Conservation (phyloP, 805 yeast species). For the Aciculoconidium aculeatum region DNA sequence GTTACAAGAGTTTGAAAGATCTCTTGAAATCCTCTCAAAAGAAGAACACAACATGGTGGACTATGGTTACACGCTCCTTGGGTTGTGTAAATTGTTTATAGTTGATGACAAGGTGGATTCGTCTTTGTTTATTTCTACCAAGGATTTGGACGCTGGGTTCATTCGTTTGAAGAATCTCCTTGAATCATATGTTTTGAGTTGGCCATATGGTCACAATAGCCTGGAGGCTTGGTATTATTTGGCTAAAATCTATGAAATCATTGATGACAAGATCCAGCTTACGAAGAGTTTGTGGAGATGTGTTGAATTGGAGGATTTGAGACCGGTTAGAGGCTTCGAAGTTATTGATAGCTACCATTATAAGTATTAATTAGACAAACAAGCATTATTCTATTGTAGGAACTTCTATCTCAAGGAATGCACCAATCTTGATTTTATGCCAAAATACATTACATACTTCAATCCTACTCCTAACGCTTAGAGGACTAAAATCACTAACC, state of each 20-base stretch:
- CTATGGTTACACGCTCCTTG: conserved; percentile 49
- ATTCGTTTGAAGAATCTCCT: conserved; percentile 47
- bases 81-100: conserved; percentile 46
- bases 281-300: conserved; percentile 54
- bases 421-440: too few relatives aligned
- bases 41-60: conserved; percentile 22
- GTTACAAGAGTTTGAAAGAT: conserved; percentile 58
- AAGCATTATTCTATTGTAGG: background rate
- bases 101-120: conserved; percentile 29
- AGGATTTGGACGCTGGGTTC: conserved; percentile 56
- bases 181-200: conserved; percentile 30
- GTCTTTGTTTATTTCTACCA: conserved; percentile 45
- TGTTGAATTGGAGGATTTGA: conserved; percentile 55
- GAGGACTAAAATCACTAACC: too few relatives aligned
- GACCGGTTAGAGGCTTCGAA: conserved; percentile 46
- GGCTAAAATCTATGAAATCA: conserved; percentile 54
- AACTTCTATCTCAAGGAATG: too few relatives aligned
- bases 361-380: conserved; percentile 1
- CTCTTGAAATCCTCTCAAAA: conserved; percentile 38
- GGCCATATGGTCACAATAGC: conserved; percentile 36
- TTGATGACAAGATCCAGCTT: conserved; percentile 45
- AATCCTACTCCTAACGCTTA: too few relatives aligned
- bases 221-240: conserved; percentile 68
- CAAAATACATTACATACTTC: too few relatives aligned
- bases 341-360: conserved; percentile 23